Evolutionary conservation across 2,329 filamentous ascomycete species (phyloP), one percentile per base, ranked within the genome.

Genomic region (Diaporthe ilicicola): DNA sequence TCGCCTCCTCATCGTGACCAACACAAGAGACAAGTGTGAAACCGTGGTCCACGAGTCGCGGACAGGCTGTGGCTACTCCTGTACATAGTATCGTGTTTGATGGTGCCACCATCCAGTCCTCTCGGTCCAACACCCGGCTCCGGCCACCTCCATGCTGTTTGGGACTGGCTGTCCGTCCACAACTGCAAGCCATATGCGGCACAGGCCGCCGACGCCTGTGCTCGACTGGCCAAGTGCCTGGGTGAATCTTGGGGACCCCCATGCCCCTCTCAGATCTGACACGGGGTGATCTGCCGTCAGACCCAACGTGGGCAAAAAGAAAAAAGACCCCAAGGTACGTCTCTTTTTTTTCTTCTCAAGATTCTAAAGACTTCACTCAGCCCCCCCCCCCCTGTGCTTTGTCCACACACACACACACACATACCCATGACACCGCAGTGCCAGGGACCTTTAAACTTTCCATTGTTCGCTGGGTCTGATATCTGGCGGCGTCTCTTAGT

Each of bases 221-320:
- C 66, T 72, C 27, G 12, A 59, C 29, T 3, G 24, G 37, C 27
- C 46, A 61, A 61, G 51, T 56, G 32, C 32, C 50, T 55, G 54
- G 61, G 32, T 39, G 29, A n/a, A 34, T 22, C 55, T 34, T 51
- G 29, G n/a, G n/a, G 54, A 37, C 53, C 59, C 53, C 59, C 53
- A 67, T 53, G 62, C 53, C 68, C 62, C 55, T n/a, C n/a, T n/a
- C 39, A 39, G 48, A 32, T 70, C 46, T 72, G 46, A 55, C 42
- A 42, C 46, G 42, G 4, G 17, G 19, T n/a, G 17, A 37, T 62
- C 51, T 72, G 34, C 50, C 34, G 17, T 62, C 70, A 70, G 70
- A 70, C 70, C 70, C 68, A 53, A 32, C 54, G 51, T 32, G 44
- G 37, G 42, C 37, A 64, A 64, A 62, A 64, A 62, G 59, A 62